These are phyloP conservation scores for Symbiodinium natans DNA, from an alignment of 73 alveolate species.

Conservation along the genomic window DNA sequence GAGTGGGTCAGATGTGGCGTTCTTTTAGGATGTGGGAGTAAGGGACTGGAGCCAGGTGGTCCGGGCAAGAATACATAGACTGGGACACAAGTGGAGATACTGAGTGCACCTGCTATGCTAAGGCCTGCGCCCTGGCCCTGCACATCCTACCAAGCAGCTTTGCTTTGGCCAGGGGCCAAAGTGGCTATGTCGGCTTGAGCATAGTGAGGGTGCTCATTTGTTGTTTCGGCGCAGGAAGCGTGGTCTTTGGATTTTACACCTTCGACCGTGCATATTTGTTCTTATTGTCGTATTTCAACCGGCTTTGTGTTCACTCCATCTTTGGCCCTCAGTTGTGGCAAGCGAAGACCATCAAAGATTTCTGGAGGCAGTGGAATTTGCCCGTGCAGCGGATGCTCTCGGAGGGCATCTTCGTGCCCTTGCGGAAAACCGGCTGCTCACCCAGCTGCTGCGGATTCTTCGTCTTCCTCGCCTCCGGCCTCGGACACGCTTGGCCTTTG, in stretches of 20 bases:
- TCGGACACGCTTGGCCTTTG: slow-evolving; percentile 81
- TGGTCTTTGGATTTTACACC: slow-evolving; percentile 81
- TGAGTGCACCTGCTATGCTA: too few relatives aligned
- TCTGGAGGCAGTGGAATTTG: slow-evolving; percentile 88
- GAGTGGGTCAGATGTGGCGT: too few relatives aligned
- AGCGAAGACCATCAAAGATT: slow-evolving; percentile 64
- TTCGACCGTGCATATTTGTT: slow-evolving; percentile 66
- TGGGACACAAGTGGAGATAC: too few relatives aligned
- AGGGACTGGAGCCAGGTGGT: too few relatives aligned
- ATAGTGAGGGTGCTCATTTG: slow-evolving; percentile 8
- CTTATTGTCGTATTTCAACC: slow-evolving; percentile 74
- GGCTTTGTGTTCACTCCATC: slow-evolving; percentile 68
- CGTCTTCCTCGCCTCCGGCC: slow-evolving; percentile 65
- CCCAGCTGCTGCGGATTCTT: slow-evolving; percentile 7
- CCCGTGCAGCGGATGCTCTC: slow-evolving; percentile 79
- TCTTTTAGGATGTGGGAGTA: not conserved
- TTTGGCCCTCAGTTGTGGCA: slow-evolving; percentile 81
- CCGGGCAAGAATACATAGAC: too few relatives aligned
- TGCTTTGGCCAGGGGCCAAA: slow-evolving; percentile 1
- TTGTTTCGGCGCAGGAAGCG: slow-evolving; percentile 59
- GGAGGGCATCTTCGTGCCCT: slow-evolving; percentile 25
- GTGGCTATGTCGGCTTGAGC: slow-evolving; percentile 9
- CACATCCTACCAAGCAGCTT: not conserved
- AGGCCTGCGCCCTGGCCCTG: not conserved
- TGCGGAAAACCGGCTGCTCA: slow-evolving; percentile 18